phyloP scores from a whole-genome alignment of 192 early-diverging fungal genomes.

The Linnemannia zychae region DNA sequence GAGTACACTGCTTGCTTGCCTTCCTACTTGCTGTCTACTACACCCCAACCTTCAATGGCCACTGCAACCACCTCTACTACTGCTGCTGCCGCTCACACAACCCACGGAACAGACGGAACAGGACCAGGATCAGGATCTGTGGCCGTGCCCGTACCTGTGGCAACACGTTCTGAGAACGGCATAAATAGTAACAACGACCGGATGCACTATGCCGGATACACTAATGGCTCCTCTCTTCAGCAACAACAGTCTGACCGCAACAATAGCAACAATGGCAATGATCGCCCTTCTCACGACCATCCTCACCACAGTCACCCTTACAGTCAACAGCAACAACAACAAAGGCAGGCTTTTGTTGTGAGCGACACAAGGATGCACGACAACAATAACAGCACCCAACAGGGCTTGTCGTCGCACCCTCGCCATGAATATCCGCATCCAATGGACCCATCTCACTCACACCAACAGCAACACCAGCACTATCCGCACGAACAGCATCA shows the following conservation, averaged over 20 bases:
- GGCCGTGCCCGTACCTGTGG: background rate
- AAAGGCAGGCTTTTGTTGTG: conserved; percentile 17
- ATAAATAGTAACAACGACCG: background rate
- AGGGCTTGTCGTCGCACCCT: background rate
- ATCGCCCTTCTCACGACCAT: background rate
- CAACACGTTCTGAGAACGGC: background rate
- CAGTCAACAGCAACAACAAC: background rate
- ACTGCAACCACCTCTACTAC: conserved; percentile 1
- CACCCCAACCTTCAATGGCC: background rate
- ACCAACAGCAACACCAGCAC: background rate
- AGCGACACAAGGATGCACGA: conserved; percentile 12
- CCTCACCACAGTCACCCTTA: background rate
- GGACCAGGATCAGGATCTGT: background rate
- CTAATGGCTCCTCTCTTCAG: background rate
- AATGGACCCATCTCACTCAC: background rate
- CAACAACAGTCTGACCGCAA: background rate
- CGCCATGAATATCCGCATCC: background rate
- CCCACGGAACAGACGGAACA: background rate
- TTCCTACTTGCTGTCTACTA: background rate
- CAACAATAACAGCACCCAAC: background rate
- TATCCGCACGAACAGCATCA: background rate
- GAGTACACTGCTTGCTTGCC: background rate
- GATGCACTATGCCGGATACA: background rate
- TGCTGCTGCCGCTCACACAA: background rate
- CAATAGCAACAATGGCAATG: background rate